phyloP scores from a whole-genome alignment of 148 eudicot species.

The Mesembryanthemum crystallinum region DNA sequence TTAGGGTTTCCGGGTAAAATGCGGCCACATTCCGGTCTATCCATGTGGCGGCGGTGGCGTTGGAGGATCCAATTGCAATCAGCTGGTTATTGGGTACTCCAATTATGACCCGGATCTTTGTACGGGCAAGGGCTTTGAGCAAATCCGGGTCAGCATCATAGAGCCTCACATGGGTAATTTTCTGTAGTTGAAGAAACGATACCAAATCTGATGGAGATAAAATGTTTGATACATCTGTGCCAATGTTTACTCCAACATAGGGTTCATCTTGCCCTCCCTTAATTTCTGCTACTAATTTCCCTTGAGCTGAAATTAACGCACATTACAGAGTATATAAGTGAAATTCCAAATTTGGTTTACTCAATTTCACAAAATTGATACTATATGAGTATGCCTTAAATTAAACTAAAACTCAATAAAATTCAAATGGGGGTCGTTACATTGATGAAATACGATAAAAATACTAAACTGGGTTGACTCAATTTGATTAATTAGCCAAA shows the following conservation, averaged over 20 bases:
- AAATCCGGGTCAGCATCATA: slow-evolving; percentile 66
- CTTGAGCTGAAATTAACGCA: slow-evolving; percentile 32
- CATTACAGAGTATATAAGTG: too few relatives aligned
- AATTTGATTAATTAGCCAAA: neutral
- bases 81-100: slow-evolving; percentile 88
- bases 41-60: slow-evolving; percentile 85
- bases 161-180: slow-evolving; percentile 69
- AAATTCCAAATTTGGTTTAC: slow-evolving; percentile 13
- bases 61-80: slow-evolving; percentile 75
- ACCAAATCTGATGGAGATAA: slow-evolving; percentile 60
- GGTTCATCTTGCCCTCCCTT: slow-evolving; percentile 51
- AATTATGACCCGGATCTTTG: slow-evolving; percentile 72
- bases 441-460: neutral
- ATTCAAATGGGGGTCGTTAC: neutral
- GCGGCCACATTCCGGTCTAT: slow-evolving; percentile 62
- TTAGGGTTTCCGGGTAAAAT: slow-evolving; percentile 63
- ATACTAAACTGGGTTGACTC: neutral
- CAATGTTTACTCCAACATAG: slow-evolving; percentile 75
- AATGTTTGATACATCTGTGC: slow-evolving; percentile 66
- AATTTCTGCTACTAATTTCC: slow-evolving; percentile 40
- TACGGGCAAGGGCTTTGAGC: slow-evolving; percentile 64
- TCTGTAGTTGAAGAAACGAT: slow-evolving; percentile 57
- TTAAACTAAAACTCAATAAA: neutral
- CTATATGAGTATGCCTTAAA: neutral
- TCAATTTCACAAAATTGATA: neutral